Evolutionary conservation across 768 basidiomycete genomes (phyloP).

Genomic region (Lactarius sp.): DNA sequence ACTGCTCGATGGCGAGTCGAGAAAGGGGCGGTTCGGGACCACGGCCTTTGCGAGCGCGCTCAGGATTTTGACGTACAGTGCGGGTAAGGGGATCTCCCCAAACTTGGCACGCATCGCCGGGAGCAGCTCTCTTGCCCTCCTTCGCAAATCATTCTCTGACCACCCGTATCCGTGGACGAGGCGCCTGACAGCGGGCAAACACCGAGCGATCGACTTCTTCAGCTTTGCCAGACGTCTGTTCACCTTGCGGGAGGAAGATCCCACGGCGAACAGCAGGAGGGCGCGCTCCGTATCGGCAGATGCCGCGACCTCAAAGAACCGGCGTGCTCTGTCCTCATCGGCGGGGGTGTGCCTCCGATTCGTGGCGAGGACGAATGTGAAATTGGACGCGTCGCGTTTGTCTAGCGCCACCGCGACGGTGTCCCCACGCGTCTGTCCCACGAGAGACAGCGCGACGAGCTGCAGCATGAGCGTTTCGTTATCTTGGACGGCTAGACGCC

Average conservation of each 20-base stretch:
- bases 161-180: slow-evolving; percentile 16
- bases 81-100: slow-evolving; percentile 8
- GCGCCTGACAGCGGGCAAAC: slow-evolving; percentile 11
- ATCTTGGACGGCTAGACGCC: slow-evolving; percentile 19
- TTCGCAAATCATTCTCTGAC: slow-evolving; percentile 11
- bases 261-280: slow-evolving; percentile 9
- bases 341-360: slow-evolving; percentile 7
- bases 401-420: slow-evolving; percentile 22
- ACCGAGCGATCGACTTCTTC: slow-evolving; percentile 11
- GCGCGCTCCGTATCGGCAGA: slow-evolving; percentile 8
- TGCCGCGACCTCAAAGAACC: slow-evolving; percentile 16
- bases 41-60: slow-evolving; percentile 10
- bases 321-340: slow-evolving; percentile 18
- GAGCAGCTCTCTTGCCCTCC: slow-evolving; percentile 18
- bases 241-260: slow-evolving; percentile 16
- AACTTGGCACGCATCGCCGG: slow-evolving; percentile 12
- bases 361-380: slow-evolving; percentile 21
- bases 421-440: slow-evolving; percentile 20
- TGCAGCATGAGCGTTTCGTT: slow-evolving; percentile 19
- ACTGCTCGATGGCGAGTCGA: not conserved
- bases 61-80: slow-evolving; percentile 15
- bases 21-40: not conserved
- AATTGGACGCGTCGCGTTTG: slow-evolving; percentile 13
- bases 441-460: slow-evolving; percentile 19
- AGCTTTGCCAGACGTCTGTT: slow-evolving; percentile 16